Percentiles rank a stretch among this genome's conserved stretches.
These are phyloP conservation scores for Pleodorina starrii DNA, from an alignment of 139 green algal species.

Conservation along the genomic window DNA sequence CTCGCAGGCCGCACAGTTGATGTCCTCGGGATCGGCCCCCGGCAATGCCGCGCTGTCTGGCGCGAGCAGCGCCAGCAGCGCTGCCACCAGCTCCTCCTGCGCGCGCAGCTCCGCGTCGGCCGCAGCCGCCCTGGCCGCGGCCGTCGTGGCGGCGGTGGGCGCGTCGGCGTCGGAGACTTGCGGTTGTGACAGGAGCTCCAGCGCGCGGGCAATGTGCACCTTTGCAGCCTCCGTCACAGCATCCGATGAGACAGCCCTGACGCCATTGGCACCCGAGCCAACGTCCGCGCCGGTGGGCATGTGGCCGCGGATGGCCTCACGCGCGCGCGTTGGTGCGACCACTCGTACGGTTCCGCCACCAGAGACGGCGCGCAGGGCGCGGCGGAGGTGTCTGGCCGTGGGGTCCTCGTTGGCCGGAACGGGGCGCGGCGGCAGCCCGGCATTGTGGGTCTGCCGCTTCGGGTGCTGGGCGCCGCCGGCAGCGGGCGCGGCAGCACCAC, in stretches of 20 bases:
- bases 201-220: constrained; percentile 24
- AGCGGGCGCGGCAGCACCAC: too few relatives aligned
- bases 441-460: neutral
- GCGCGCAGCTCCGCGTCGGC: constrained; percentile 17
- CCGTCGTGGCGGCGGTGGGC: neutral
- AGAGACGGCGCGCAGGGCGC: constrained; percentile 30
- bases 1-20: neutral
- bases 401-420: neutral
- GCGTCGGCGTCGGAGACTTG: neutral
- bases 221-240: neutral
- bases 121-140: neutral
- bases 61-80: constrained; percentile 33
- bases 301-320: neutral
- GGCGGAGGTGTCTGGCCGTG: neutral
- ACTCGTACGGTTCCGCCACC: neutral
- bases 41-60: neutral
- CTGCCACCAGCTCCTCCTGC: constrained; percentile 43
- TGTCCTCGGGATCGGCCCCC: neutral
- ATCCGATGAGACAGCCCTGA: neutral
- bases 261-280: neutral
- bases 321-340: neutral
- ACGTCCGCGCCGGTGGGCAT: neutral
- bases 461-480: neutral
- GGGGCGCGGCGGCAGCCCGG: constrained; percentile 16
- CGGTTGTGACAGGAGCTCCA: constrained; percentile 22